phyloP scores from a whole-genome alignment of 2,329 filamentous ascomycete species.

The Leptographium radiaticola region DNA sequence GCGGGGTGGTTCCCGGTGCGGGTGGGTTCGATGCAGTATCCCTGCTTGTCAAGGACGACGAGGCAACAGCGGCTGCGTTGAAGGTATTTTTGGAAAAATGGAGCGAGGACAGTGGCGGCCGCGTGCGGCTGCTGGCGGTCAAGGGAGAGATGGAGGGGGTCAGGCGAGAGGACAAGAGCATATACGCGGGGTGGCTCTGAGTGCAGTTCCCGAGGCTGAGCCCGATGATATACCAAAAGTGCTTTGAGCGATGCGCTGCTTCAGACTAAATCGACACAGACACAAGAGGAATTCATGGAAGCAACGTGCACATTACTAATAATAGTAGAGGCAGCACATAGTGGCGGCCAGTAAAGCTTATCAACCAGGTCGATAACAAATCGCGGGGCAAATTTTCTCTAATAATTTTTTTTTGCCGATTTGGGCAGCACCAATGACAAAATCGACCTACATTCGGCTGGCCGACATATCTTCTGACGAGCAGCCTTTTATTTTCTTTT shows the following conservation, averaged over 20 bases:
- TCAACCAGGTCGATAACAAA: constrained; percentile 6
- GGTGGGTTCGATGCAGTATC: constrained; percentile 88
- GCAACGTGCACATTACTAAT: background rate
- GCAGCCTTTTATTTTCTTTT: background rate
- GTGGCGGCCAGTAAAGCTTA: background rate
- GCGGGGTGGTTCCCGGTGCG: constrained; percentile 85
- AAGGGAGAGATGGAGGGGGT: constrained; percentile 61
- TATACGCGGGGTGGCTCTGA: constrained; percentile 32
- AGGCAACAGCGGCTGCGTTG: constrained; percentile 46
- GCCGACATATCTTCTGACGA: background rate
- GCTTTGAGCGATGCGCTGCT: background rate
- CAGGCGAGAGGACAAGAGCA: constrained; percentile 29
- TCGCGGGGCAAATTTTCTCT: constrained; percentile 11
- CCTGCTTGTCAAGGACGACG: constrained; percentile 63
- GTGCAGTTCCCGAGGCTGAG: background rate
- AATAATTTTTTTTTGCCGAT: constrained; percentile 3
- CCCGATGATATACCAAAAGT: background rate
- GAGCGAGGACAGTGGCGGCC: constrained; percentile 43
- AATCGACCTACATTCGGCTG: background rate
- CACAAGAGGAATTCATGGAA: background rate
- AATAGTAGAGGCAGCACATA: background rate
- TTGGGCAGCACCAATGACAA: background rate
- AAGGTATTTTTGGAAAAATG: constrained; percentile 52
- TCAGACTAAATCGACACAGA: background rate
- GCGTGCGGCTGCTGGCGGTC: constrained; percentile 56